These are phyloP conservation scores for Inosperma sp. DNA, from an alignment of 768 basidiomycete species.

Conservation along the genomic window DNA sequence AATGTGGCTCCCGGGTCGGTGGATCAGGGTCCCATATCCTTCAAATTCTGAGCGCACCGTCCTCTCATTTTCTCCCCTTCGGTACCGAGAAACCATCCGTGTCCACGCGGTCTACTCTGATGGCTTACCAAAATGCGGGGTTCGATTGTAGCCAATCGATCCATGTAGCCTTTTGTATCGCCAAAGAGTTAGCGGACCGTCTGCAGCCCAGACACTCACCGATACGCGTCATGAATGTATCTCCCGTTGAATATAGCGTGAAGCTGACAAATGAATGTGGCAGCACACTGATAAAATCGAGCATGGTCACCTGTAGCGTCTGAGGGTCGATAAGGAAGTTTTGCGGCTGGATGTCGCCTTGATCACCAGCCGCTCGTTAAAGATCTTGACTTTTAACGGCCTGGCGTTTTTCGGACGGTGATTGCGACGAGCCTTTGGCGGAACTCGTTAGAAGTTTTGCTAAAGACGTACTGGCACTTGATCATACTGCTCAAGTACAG, in stretches of 20 bases:
- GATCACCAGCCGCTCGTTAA: not conserved
- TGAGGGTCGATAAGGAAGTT: conserved; percentile 1
- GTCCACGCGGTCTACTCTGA: too few relatives aligned
- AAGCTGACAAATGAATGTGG: not conserved
- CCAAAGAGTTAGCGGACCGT: not conserved
- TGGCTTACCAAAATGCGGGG: too few relatives aligned
- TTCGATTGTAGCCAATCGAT: not conserved
- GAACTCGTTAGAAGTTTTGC: not conserved
- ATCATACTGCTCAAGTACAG: not conserved
- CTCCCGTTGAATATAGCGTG: not conserved
- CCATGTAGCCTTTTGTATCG: not conserved
- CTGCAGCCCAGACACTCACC: not conserved
- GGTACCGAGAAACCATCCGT: too few relatives aligned
- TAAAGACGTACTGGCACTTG: not conserved
- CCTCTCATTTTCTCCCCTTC: too few relatives aligned
- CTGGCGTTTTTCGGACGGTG: not conserved
- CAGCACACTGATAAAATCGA: conserved; percentile 3
- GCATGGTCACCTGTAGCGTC: not conserved
- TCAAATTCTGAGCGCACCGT: too few relatives aligned
- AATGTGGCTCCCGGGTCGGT: too few relatives aligned
- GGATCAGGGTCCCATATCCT: too few relatives aligned
- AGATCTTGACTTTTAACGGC: not conserved
- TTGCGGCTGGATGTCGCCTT: not conserved
- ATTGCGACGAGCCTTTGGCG: not conserved
- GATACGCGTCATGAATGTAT: not conserved